A percentile compares a stretch with the other conserved stretches of the same genome.
These are phyloP conservation scores for Ceratobasidium theobromae DNA, from an alignment of 1,284 basidiomycete genomes.

Conservation along the genomic window DNA sequence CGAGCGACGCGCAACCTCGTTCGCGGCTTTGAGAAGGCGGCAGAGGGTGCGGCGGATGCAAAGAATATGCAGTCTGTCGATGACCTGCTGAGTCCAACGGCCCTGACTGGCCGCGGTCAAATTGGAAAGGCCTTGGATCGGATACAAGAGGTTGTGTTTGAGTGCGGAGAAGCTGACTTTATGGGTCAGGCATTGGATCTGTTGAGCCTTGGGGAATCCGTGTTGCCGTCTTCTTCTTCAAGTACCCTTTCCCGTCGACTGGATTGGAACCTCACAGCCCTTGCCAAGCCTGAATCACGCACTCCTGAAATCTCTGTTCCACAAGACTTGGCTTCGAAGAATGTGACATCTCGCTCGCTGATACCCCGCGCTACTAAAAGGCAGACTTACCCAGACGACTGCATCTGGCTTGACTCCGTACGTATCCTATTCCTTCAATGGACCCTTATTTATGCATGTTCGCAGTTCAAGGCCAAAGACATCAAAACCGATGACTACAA, in stretches of 20 bases:
- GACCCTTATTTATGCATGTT: not conserved
- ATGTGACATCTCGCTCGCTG: too few relatives aligned
- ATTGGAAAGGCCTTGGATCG: slow-evolving; percentile 16
- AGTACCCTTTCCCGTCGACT: not conserved
- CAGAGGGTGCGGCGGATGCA: slow-evolving; percentile 1
- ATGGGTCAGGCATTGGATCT: not conserved
- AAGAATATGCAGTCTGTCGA: not conserved
- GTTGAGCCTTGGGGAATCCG: not conserved
- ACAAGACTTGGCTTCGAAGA: too few relatives aligned
- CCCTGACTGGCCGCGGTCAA: slow-evolving; percentile 5
- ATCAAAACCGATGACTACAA: slow-evolving; percentile 1
- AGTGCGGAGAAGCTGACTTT: not conserved
- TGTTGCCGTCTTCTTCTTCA: not conserved
- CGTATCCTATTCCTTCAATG: not conserved
- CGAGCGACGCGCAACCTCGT: slow-evolving; percentile 6
- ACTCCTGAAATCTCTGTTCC: too few relatives aligned
- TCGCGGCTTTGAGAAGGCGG: slow-evolving; percentile 4
- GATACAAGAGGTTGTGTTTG: slow-evolving; percentile 4
- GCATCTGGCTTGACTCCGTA: not conserved
- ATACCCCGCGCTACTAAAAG: too few relatives aligned
- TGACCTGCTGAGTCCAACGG: slow-evolving; percentile 14
- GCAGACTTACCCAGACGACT: too few relatives aligned
- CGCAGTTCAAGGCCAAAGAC: not conserved
- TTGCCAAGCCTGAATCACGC: too few relatives aligned
- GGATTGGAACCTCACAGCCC: not conserved